Conservation (phyloP, 2,329 filamentous ascomycete species). For the Fusarium proliferatum region DNA sequence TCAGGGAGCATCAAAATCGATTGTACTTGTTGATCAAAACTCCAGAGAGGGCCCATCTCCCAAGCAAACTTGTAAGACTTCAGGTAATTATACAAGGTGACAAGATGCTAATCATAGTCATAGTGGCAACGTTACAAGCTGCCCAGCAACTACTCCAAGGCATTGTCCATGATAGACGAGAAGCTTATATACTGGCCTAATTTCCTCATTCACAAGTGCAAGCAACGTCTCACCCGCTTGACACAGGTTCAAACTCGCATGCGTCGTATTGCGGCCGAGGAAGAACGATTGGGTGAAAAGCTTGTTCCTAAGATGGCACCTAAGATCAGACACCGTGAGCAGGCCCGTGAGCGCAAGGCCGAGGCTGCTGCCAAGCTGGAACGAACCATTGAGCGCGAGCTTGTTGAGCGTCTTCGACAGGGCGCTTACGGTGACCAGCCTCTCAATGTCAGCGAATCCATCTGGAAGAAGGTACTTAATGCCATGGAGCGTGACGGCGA, state of each 20-base stretch:
- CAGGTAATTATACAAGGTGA: neutral
- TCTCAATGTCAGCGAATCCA: slow-evolving; percentile 91
- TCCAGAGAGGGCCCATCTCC: neutral
- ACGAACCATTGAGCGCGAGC: slow-evolving; percentile 92
- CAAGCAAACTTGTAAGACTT: neutral
- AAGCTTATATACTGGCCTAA: slow-evolving; percentile 90
- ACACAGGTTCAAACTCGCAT: slow-evolving; percentile 89
- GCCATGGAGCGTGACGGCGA: slow-evolving; percentile 90
- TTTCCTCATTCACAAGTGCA: slow-evolving; percentile 93
- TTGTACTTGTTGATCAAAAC: neutral
- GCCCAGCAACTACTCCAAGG: slow-evolving; percentile 89
- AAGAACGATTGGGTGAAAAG: slow-evolving; percentile 88
- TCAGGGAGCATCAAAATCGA: neutral
- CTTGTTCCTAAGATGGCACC: slow-evolving; percentile 90
- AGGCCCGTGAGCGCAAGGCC: slow-evolving; percentile 79
- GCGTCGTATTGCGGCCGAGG: slow-evolving; percentile 86
- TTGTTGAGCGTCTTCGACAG: slow-evolving; percentile 89
- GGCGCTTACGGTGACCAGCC: slow-evolving; percentile 96
- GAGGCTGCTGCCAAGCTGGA: slow-evolving; percentile 92
- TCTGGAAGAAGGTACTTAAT: slow-evolving; percentile 97
- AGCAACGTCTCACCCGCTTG: slow-evolving; percentile 91
- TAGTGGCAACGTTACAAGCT: slow-evolving; percentile 53
- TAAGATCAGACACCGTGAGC: slow-evolving; percentile 83
- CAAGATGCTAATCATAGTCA: neutral
- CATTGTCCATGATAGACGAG: slow-evolving; percentile 59